Conservation (phyloP, 2,329 filamentous ascomycete genomes). For the Colletotrichum orbiculare region DNA sequence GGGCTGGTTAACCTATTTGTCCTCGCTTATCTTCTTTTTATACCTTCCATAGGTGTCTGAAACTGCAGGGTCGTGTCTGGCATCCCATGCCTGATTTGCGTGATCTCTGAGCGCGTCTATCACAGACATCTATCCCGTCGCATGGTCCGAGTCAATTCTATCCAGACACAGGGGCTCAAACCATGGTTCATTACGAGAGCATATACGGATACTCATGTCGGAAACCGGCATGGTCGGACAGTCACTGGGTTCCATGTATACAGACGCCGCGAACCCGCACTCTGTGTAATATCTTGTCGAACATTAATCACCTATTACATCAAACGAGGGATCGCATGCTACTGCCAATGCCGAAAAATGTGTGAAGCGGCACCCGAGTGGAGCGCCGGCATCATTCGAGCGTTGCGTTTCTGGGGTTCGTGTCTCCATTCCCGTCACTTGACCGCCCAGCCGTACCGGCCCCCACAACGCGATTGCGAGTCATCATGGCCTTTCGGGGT, state of each 20-base stretch:
- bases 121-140: conserved; percentile 15
- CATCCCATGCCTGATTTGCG: conserved; percentile 5
- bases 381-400: background rate
- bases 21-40: background rate
- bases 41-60: conserved; percentile 6
- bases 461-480: conserved; percentile 22
- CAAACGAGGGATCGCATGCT: too few relatives aligned
- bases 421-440: conserved; percentile 25
- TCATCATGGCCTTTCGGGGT: conserved; percentile 3
- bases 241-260: too few relatives aligned
- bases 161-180: too few relatives aligned
- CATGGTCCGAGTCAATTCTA: background rate
- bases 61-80: background rate
- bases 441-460: conserved; percentile 17
- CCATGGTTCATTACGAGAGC: too few relatives aligned
- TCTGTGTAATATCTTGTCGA: too few relatives aligned
- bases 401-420: conserved; percentile 5
- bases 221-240: too few relatives aligned
- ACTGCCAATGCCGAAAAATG: background rate
- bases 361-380: too few relatives aligned
- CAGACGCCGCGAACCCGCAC: too few relatives aligned
- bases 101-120: conserved; percentile 5
- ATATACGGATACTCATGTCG: too few relatives aligned
- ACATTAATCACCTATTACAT: too few relatives aligned
- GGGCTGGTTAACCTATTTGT: background rate